Evolutionary conservation across 2,329 filamentous ascomycete species (phyloP).

Genomic region (Didymosphaeria variabile): DNA sequence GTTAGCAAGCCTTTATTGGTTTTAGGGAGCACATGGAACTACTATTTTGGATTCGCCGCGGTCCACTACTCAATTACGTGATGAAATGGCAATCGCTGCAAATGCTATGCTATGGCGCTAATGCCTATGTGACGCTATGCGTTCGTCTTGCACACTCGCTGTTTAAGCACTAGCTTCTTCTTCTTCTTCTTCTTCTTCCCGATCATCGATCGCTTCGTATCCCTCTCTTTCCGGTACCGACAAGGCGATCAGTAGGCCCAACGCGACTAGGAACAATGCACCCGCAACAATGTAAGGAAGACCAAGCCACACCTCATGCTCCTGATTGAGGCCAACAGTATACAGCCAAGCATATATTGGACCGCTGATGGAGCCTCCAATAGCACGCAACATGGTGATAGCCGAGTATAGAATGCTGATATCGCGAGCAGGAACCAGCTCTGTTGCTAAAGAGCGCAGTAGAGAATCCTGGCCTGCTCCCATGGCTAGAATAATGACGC

Average conservation of each 20-base stretch:
- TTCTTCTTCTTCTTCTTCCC: background rate
- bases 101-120: background rate
- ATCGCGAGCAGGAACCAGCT: constrained; percentile 24
- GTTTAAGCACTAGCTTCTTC: background rate
- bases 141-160: background rate
- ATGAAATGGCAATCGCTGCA: no score
- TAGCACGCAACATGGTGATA: constrained; percentile 30
- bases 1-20: no score
- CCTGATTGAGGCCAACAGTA: constrained; percentile 16
- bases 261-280: constrained; percentile 18
- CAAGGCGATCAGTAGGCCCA: constrained; percentile 7
- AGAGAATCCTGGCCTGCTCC: constrained; percentile 31
- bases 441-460: constrained; percentile 29
- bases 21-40: no score
- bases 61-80: no score
- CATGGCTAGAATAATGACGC: constrained; percentile 25
- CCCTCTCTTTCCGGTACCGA: background rate
- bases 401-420: constrained; percentile 30
- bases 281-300: constrained; percentile 26
- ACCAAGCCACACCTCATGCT: constrained; percentile 17
- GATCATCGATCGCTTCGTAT: background rate
- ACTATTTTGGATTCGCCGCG: no score
- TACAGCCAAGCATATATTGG: constrained; percentile 31
- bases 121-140: background rate
- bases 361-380: constrained; percentile 29